Evolutionary conservation across 1,139 yeast genomes (phyloP).

Genomic region (Pichiaceae sp.): DNA sequence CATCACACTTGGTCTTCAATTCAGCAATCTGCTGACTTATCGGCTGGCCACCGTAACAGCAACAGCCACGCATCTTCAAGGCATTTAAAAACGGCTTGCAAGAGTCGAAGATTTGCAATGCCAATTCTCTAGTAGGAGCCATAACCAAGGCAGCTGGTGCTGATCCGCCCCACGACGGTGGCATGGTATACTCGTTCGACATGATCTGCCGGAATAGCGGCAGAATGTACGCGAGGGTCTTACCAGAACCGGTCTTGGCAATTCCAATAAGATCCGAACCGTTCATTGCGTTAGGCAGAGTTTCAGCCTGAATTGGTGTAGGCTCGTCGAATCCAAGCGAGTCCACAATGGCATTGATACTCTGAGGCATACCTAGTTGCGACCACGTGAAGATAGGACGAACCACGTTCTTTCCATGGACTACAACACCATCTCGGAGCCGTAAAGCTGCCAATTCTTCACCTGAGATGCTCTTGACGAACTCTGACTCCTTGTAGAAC

Average conservation of each 20-base stretch:
- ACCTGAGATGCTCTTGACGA: slow-evolving; percentile 34
- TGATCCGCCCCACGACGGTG: slow-evolving; percentile 21
- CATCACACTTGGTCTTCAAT: slow-evolving; percentile 68
- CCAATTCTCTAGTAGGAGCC: slow-evolving; percentile 92
- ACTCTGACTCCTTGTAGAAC: slow-evolving; percentile 62
- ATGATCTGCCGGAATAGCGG: slow-evolving; percentile 82
- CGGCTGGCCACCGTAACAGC: slow-evolving; percentile 94
- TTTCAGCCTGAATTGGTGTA: slow-evolving; percentile 86
- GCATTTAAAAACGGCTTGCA: slow-evolving; percentile 48
- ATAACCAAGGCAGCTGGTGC: slow-evolving; percentile 67
- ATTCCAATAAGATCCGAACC: slow-evolving; percentile 90
- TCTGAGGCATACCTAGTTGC: slow-evolving; percentile 68
- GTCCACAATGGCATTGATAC: slow-evolving; percentile 42
- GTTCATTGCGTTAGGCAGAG: slow-evolving; percentile 82
- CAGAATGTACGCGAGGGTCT: slow-evolving; percentile 78
- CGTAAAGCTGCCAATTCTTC: slow-evolving; percentile 52
- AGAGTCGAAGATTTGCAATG: slow-evolving; percentile 74
- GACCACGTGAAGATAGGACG: slow-evolving; percentile 73
- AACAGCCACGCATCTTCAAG: slow-evolving; percentile 46
- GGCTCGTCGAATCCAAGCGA: slow-evolving; percentile 48
- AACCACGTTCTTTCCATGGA: slow-evolving; percentile 51
- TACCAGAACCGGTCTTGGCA: slow-evolving; percentile 96
- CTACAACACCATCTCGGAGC: slow-evolving; percentile 52
- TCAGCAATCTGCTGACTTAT: slow-evolving; percentile 77
- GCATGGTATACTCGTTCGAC: slow-evolving; percentile 12